phyloP scores from a whole-genome alignment of 164 flowering plant species.

The Berberis thunbergii region DNA sequence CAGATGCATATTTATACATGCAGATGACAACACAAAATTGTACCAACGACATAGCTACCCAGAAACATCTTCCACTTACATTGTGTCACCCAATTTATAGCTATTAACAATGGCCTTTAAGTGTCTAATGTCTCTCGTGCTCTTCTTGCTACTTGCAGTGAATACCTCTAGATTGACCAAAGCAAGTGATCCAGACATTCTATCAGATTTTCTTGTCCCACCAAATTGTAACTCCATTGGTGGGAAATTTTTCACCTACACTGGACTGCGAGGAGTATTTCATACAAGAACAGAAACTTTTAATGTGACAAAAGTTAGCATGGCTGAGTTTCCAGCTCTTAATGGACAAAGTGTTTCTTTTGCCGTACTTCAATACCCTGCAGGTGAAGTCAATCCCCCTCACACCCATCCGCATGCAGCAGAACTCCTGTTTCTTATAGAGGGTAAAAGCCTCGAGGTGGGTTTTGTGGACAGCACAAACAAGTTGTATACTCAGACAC shows the following conservation, averaged over 20 bases:
- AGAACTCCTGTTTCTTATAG: slow-evolving; percentile 17
- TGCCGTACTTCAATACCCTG: slow-evolving; percentile 21
- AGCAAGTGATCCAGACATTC: slow-evolving; percentile 18
- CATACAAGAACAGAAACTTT: slow-evolving; percentile 8
- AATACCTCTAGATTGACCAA: not conserved
- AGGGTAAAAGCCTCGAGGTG: slow-evolving; percentile 11
- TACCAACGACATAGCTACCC: too few species aligned
- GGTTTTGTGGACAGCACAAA: slow-evolving; percentile 18
- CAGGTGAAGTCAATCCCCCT: slow-evolving; percentile 17
- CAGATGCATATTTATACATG: not conserved
- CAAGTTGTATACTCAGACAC: slow-evolving; percentile 17
- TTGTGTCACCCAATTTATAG: too few species aligned
- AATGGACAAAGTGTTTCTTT: slow-evolving; percentile 24
- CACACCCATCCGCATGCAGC: slow-evolving; percentile 27
- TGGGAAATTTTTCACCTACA: slow-evolving; percentile 23
- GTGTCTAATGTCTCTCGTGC: not conserved
- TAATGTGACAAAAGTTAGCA: slow-evolving; percentile 20
- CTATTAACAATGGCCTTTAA: slow-evolving; percentile 3
- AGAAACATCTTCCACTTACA: too few species aligned
- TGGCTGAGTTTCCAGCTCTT: slow-evolving; percentile 25
- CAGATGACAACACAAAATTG: not conserved
- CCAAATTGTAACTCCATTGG: not conserved
- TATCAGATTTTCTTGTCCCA: slow-evolving; percentile 16
- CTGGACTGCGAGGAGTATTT: slow-evolving; percentile 11
- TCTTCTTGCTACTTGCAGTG: slow-evolving; percentile 6